A percentile compares a stretch with the other conserved stretches of the same genome.
Evolutionary conservation across 202 grass and related monocot species (phyloP).

Genomic region (Schoenoplectus triqueter): DNA sequence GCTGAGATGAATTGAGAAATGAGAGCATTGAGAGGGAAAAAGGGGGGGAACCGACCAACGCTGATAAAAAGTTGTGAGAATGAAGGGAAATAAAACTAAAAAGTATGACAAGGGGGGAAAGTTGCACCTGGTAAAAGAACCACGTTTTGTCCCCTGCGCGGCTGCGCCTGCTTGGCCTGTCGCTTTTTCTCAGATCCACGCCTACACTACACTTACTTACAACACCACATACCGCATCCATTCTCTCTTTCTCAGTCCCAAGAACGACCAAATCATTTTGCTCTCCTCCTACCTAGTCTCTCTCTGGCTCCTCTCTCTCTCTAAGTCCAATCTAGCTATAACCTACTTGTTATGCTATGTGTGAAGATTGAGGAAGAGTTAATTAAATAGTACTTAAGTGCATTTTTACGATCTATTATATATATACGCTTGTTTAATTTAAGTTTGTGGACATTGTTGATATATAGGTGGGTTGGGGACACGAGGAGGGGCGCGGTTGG

Average conservation of each 20-base stretch:
- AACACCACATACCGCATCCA: too few species aligned
- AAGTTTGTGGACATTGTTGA: background rate
- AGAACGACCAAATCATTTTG: constrained; percentile 60
- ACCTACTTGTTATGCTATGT: background rate
- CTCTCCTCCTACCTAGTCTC: background rate
- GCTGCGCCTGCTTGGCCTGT: constrained; percentile 39
- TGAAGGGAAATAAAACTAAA: constrained; percentile 44
- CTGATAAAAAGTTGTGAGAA: constrained; percentile 56
- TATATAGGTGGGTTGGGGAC: constrained; percentile 2
- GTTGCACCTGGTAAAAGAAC: constrained; percentile 54
- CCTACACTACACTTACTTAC: constrained; percentile 28
- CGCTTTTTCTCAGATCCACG: constrained; percentile 56
- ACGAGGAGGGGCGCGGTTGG: constrained; percentile 9
- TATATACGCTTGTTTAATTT: background rate
- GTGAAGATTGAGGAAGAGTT: too few species aligned
- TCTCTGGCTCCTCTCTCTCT: background rate
- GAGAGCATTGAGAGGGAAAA: constrained; percentile 45
- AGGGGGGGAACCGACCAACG: constrained; percentile 55
- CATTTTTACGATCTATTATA: too few species aligned
- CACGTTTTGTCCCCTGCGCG: constrained; percentile 50
- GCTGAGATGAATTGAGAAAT: constrained; percentile 40
- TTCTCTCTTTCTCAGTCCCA: constrained; percentile 13
- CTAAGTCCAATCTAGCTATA: background rate
- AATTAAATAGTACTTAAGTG: too few species aligned
- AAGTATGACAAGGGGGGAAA: constrained; percentile 40